Base-by-base conservation (phyloP, 768 basidiomycete genomes). In the Pleurotus salmoneostramineus region DNA sequence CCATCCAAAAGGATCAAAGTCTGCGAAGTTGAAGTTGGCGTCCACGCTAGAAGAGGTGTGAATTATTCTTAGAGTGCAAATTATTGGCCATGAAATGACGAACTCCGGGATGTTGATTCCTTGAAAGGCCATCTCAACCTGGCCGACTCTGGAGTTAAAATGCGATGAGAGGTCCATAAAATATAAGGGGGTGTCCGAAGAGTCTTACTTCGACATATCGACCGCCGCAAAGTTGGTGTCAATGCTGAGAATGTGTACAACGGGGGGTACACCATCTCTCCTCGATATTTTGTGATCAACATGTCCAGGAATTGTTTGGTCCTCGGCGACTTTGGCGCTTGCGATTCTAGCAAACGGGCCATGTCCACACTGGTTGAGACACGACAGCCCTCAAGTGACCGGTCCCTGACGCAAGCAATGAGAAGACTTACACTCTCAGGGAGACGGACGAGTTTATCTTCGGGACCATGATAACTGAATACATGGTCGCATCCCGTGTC, bases 141-240 rank as follows among this genome's bases (percentile, higher is more conserved):
- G 37, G 8, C 37, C 37, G n/a, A n/a, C n/a, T n/a, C 37, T 40
- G n/a, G 37, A 8, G 21, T 27, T 27, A 27, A 17, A 44, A 44
- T 44, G 42, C 46, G 21, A 48, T 17, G 46, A 48, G 10, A 48
- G 17, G 46, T 44, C 17, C 31, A 15, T 21, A 15, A 17, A 11
- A 6, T 48, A 48, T 4, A 48, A 48, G 11, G 3, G 4, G 0
- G 10, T 12, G 11, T 5, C 15, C 4, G 15, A 12, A 48, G 3
- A 11, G 15, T 10, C 64, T 40, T 42, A 63, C 63, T 58, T 52
- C 10, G 57, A 43, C n/a, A 65, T 50, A 56, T 68, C 62, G 7
- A 67, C 61, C n/a, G 64, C 65, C 52, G 55, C 60, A 61, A 71
- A 78, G 61, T 73, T 63, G 21, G 67, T 70, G 59, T 72, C 72